Evolutionary conservation across 1,139 yeast genomes (phyloP), one percentile per base, ranked within the genome.

Genomic region (Yamadazyma jaroonii): DNA sequence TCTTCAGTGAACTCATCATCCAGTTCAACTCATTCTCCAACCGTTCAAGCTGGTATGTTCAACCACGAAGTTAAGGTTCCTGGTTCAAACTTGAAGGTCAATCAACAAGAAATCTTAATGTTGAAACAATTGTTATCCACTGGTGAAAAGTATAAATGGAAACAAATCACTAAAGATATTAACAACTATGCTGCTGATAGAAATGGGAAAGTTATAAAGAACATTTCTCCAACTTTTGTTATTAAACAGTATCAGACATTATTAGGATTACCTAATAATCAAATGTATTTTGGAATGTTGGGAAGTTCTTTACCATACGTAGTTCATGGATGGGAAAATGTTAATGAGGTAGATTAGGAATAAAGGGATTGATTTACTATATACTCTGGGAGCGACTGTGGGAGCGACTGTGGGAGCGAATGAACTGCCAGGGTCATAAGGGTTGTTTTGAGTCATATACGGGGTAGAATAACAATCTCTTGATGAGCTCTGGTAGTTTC

Each of bases 121-220:
- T 56, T 69, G 41, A 61, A 61, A 40, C 74, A 66, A 45, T 54
- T 69, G 31, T 53, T 69, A 36, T 56, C 57, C 17, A 61, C 69
- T 1, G 74, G 74, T 6, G 75, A 69, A 41, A 69, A 69, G 43
- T 63, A 65, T 50, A 69, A 69, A 47, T 69, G 75, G 75, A 69
- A 69, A 47, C 72, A 66, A 47, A 65, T 69, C 44, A 69, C 75
- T 32, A 67, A 64, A 47, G 73, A 67, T 40, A 66, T 69, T 37
- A 69, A 69, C 46, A 44, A 44, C 36, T 41, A 34, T 12, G 43
- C 49, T 12, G 38, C 45, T 17, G 40, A 38, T 13, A 42, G 43
- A 29, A 31, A 38, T n/a, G 42, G 37, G 8, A 34, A 41, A 8
- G 41, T 38, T 22, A 46, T 54, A 13, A 67, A 66, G 41, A 69